Percentiles rank a stretch among this genome's conserved stretches.
Evolutionary conservation across 768 basidiomycete genomes (phyloP).

Genomic region (Russula dissimulans): DNA sequence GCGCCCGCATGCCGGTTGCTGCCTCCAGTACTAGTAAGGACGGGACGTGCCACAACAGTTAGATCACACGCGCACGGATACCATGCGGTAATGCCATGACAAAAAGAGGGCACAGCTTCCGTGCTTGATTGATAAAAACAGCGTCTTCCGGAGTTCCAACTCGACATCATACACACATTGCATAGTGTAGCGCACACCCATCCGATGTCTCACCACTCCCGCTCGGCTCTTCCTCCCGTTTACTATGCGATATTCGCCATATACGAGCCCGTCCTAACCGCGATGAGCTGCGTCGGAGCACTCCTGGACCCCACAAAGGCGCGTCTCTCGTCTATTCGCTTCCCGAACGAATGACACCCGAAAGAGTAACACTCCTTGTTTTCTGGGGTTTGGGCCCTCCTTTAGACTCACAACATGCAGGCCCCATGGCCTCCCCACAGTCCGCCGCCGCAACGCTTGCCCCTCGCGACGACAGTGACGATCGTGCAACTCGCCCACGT

Average conservation of each 20-base stretch:
- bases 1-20: too few species aligned
- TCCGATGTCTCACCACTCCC: constrained; percentile 31
- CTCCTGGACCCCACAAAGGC: constrained; percentile 56
- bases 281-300: constrained; percentile 57
- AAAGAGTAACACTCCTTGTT: not conserved
- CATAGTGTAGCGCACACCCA: too few species aligned
- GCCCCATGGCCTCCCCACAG: constrained; percentile 56
- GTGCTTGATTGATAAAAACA: too few species aligned
- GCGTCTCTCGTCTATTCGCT: constrained; percentile 22
- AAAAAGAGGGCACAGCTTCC: too few species aligned
- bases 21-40: too few species aligned
- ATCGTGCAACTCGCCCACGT: constrained; percentile 70
- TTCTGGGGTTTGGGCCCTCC: not conserved
- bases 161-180: too few species aligned
- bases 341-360: not conserved
- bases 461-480: constrained; percentile 58
- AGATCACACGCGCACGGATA: too few species aligned
- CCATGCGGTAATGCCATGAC: too few species aligned
- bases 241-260: constrained; percentile 68
- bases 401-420: constrained; percentile 62
- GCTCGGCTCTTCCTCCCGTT: constrained; percentile 59
- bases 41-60: too few species aligned
- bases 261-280: constrained; percentile 63
- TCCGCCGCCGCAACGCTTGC: constrained; percentile 41
- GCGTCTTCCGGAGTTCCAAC: too few species aligned